These are phyloP conservation scores for Vachellia pachyceras DNA, from an alignment of 306 rosid genomes.

Conservation along the genomic window DNA sequence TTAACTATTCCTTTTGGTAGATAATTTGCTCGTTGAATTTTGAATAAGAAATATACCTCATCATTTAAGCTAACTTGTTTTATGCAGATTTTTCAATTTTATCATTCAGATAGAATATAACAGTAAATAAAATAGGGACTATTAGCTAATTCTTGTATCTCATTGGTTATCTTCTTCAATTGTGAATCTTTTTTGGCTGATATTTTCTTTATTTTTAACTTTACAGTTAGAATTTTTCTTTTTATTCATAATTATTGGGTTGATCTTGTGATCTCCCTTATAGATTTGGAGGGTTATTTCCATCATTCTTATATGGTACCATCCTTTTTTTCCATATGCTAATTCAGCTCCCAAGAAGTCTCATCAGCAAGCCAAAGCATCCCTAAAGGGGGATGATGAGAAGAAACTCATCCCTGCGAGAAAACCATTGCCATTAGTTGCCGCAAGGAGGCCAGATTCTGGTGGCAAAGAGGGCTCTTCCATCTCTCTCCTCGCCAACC, in stretches of 20 bases:
- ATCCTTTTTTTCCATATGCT: slow-evolving; percentile 39
- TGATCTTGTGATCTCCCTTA: slow-evolving; percentile 4
- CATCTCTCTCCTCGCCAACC: slow-evolving; percentile 89
- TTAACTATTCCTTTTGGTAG: neutral
- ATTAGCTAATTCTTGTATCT: neutral
- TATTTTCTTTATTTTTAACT: too few relatives aligned
- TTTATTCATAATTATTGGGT: neutral
- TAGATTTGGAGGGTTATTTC: neutral
- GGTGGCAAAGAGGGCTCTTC: slow-evolving; percentile 92
- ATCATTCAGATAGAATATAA: neutral
- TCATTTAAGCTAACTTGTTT: slow-evolving; percentile 32
- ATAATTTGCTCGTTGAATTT: slow-evolving; percentile 24
- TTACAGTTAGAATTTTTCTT: neutral
- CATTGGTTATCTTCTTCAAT: neutral
- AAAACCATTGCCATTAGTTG: slow-evolving; percentile 60
- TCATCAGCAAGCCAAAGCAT: slow-evolving; percentile 48
- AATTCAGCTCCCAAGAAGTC: slow-evolving; percentile 58
- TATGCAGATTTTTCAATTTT: neutral
- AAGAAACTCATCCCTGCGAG: slow-evolving; percentile 51
- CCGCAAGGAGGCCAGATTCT: slow-evolving; percentile 89
- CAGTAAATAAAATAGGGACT: neutral
- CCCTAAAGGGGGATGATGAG: slow-evolving; percentile 56
- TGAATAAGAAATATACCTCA: neutral
- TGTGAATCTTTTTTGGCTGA: neutral
- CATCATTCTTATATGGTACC: slow-evolving; percentile 25